Evolutionary conservation across 148 eudicot species (phyloP), one percentile per base, ranked within the genome.

Genomic region (Camellia granthamiana): DNA sequence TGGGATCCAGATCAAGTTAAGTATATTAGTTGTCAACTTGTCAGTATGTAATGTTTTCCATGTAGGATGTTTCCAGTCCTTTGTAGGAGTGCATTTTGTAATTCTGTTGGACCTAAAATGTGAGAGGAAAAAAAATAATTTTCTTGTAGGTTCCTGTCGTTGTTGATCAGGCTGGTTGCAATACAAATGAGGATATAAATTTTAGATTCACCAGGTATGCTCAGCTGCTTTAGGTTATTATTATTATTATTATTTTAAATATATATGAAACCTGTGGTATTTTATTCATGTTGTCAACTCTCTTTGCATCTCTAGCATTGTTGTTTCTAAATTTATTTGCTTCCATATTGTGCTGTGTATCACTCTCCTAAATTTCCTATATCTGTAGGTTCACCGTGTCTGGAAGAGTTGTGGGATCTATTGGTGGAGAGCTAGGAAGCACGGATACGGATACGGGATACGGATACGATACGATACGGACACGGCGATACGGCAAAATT

Each of bases 181-280:
- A 97, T 83, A 95, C 87, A 73, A 97, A 97, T 68, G 92, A 94
- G 85, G 99, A 97, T 86, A 91, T 97, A 85, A 97, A 97, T 87
- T 94, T 97, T 79, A 89, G 86, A 63, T 97, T 92, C 85, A 97
- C 99, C 47, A 98, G 99, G 99, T 97, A 81, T 66, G 92, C 80
- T 54, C 47, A 19, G 41, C 69, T 77, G 54, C 19, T 64, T 58
- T 52, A 41, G 21, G n/a, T 58, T 38, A 23, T 66, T 55, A 44
- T 47, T 23, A 23, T 23, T 62, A 38, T 30, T 44, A 0, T 42
- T 7, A n/a, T n/a, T n/a, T n/a, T n/a, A n/a, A n/a, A n/a, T n/a
- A 30, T 8, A 19, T 7, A 10, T 47, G 72, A 38, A 46, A n/a
- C 65, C 9, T 66, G 51, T 38, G 15, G 23, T 77, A 69, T 12